A percentile compares a stretch with the other conserved stretches of the same genome.
phyloP scores from a whole-genome alignment of 768 basidiomycete genomes.

The Hemileccinum rubropunctum region DNA sequence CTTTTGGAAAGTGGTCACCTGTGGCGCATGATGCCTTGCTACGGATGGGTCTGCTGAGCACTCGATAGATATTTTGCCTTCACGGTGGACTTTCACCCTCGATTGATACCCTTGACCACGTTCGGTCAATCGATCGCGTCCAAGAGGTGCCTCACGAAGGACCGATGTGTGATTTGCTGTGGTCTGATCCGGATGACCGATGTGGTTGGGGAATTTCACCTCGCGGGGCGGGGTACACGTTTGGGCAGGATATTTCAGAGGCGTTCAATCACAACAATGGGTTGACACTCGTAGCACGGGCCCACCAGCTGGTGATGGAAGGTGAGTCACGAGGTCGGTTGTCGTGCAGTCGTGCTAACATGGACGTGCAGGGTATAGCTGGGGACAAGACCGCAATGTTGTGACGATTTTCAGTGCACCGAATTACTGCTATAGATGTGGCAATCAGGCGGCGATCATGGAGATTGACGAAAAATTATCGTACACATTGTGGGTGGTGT shows the following conservation, averaged over 20 bases:
- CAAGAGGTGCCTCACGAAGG: slow-evolving; percentile 99
- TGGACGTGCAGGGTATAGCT: slow-evolving; percentile 68
- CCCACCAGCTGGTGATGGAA: slow-evolving; percentile 96
- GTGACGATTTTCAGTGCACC: slow-evolving; percentile 99
- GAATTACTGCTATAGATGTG: slow-evolving; percentile 99
- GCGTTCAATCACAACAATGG: slow-evolving; percentile 99
- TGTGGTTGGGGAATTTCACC: slow-evolving; percentile 99
- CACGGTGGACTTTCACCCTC: slow-evolving; percentile 98
- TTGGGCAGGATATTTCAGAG: slow-evolving; percentile 98
- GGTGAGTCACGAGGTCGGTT: slow-evolving; percentile 47
- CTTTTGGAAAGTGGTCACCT: background rate
- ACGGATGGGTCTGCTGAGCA: slow-evolving; percentile 8
- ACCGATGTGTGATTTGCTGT: slow-evolving; percentile 98
- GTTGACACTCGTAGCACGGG: slow-evolving; percentile 89
- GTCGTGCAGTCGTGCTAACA: slow-evolving; percentile 7
- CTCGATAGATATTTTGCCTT: slow-evolving; percentile 89
- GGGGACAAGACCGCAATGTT: slow-evolving; percentile 99
- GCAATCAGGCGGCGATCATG: slow-evolving; percentile 99
- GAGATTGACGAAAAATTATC: slow-evolving; percentile 99
- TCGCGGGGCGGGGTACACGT: slow-evolving; percentile 97
- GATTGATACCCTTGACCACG: slow-evolving; percentile 99
- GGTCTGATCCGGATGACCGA: slow-evolving; percentile 99
- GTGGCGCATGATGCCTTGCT: slow-evolving; percentile 6
- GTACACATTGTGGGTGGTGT: slow-evolving; percentile 76
- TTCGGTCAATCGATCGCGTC: slow-evolving; percentile 96